Evolutionary conservation across 2,329 filamentous ascomycete species (phyloP).

Genomic region (Teratosphaeria gauchensis): DNA sequence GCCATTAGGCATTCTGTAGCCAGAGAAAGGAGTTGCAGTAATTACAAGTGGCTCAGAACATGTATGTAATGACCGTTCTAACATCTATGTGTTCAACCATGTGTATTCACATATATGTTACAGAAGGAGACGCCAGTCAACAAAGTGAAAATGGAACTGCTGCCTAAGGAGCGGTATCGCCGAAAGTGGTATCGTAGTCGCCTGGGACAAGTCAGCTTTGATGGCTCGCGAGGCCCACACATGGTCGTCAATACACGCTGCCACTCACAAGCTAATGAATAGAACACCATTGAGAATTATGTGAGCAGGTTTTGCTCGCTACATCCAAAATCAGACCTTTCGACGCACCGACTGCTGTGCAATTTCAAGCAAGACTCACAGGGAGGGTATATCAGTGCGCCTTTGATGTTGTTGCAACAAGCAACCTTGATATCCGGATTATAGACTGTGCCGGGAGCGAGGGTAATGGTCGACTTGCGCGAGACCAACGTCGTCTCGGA

Average conservation of each 20-base stretch:
- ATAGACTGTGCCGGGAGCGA: background rate
- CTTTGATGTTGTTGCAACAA: background rate
- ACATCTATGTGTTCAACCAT: background rate
- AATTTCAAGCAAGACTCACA: background rate
- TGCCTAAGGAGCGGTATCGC: background rate
- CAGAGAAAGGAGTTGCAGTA: no score
- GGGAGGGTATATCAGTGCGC: background rate
- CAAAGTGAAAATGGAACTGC: background rate
- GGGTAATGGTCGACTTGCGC: background rate
- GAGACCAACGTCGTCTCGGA: background rate
- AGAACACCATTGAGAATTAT: background rate
- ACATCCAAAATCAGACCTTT: background rate
- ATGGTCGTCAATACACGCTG: background rate
- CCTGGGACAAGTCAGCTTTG: background rate
- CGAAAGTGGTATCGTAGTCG: background rate
- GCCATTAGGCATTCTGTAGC: no score
- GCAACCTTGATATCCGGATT: background rate
- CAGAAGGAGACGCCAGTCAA: background rate
- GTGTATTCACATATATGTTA: background rate
- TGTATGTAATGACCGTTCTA: background rate
- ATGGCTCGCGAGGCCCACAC: background rate
- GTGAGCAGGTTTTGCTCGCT: background rate
- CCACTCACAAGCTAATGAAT: background rate
- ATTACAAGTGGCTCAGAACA: no score
- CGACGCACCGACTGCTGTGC: background rate